These are phyloP conservation scores for Mycosphaerella sp. DNA, from an alignment of 2,329 filamentous ascomycete genomes.

Conservation along the genomic window DNA sequence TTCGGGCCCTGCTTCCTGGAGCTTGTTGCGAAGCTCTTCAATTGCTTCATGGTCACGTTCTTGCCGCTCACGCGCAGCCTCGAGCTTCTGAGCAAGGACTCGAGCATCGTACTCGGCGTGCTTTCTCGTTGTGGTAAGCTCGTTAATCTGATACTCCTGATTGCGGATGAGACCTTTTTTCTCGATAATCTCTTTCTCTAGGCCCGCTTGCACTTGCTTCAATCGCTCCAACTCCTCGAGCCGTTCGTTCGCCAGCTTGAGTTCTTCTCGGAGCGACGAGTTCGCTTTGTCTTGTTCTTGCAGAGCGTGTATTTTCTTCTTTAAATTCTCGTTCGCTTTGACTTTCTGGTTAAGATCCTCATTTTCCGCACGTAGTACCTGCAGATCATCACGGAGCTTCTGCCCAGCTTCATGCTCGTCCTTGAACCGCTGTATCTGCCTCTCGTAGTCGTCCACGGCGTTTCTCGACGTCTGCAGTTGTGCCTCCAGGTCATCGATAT, in stretches of 20 bases:
- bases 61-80: conserved; percentile 43
- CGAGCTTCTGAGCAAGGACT: conserved; percentile 42
- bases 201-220: conserved; percentile 39
- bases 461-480: conserved; percentile 42
- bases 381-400: conserved; percentile 46
- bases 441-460: conserved; percentile 42
- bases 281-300: conserved; percentile 44
- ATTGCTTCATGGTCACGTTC: conserved; percentile 44
- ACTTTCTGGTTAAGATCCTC: conserved; percentile 45
- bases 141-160: conserved; percentile 47
- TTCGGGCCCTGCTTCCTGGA: conserved; percentile 39
- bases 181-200: conserved; percentile 48
- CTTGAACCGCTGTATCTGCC: conserved; percentile 41
- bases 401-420: conserved; percentile 41
- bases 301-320: conserved; percentile 48
- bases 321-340: conserved; percentile 48
- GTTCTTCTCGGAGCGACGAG: conserved; percentile 40
- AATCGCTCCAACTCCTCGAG: conserved; percentile 41
- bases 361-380: conserved; percentile 44
- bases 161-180: conserved; percentile 46
- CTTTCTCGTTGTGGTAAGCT: conserved; percentile 44
- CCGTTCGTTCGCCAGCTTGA: conserved; percentile 40
- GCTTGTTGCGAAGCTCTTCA: conserved; percentile 41
- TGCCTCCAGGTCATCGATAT: conserved; percentile 45
- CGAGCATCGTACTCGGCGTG: conserved; percentile 45